Base-by-base conservation (phyloP, 192 early-diverging fungal genomes). In the Mortierella claussenii region DNA sequence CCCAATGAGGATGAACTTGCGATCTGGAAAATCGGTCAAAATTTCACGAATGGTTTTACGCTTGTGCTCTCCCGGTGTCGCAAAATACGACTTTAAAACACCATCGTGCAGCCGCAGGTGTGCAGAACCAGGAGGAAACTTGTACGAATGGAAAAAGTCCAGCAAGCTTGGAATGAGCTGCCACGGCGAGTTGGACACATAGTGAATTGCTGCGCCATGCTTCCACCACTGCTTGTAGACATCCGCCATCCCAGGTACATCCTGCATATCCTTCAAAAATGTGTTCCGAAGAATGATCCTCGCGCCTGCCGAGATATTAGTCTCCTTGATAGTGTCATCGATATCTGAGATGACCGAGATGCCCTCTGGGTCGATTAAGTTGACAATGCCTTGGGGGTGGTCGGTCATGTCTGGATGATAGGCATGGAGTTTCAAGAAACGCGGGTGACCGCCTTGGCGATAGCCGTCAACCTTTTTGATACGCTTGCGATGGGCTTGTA, bases 131-230 rank as follows among this genome's bases (percentile, higher is more conserved):
- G 86, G 82, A 7, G 96, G 96, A 59, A 98, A 98, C 44, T 81
- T 78, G 65, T 89, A 55, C 1, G 47, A 53, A 23, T 85, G 75
- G 58, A 98, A 89, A 68, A 98, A 98, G 0, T 83, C 68, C 33
- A 83, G 65, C 20, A 98, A 68, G 51, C 88, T 87, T 4, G 94
- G 92, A 37, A 93, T 91, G 40, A 96, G 79, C 79, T 96, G 94
- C 89, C 93, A 96, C 6, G 95, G 96, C 9, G 89, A 88, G 62
- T 95, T 95, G 37, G 89, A 92, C 26, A 98, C 96, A 68, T 98
- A 98, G 68, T 98, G 96, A 44, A 96, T 81, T n/a, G 83, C 83
- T 9, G 74, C 85, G 4, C 88, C 89, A 58, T 78, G 69, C 0
- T 79, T 48, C 49, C 83, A 84, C 85, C 88, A 91, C 31, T 44